Evolutionary conservation across 495 filamentous ascomycete genomes (phyloP).

Genomic region (Letharia columbiana): DNA sequence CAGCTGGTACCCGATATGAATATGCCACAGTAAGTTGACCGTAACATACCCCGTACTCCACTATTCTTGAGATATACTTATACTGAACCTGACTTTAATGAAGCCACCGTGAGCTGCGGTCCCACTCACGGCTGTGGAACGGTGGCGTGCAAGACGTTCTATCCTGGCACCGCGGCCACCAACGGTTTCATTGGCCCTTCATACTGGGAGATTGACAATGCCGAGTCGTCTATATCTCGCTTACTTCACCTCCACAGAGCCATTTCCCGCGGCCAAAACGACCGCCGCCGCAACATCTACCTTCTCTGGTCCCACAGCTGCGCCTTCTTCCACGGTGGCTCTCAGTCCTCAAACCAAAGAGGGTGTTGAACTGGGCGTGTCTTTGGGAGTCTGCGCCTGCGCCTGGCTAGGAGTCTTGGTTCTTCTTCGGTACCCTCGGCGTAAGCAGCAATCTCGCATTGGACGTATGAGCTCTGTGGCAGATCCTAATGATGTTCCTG

Average conservation of each 20-base stretch:
- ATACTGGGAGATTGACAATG: neutral
- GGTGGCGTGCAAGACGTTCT: neutral
- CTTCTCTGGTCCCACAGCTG: neutral
- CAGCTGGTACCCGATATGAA: neutral
- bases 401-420: neutral
- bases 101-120: neutral
- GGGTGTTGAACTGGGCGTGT: neutral
- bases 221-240: neutral
- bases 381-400: neutral
- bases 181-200: neutral
- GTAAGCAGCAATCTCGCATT: neutral
- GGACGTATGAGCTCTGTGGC: neutral
- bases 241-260: neutral
- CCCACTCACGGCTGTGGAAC: neutral
- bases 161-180: neutral
- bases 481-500: neutral
- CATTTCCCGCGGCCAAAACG: neutral
- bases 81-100: neutral
- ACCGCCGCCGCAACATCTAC: neutral
- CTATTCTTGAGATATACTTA: neutral
- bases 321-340: no score
- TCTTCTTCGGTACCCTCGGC: neutral
- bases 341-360: neutral
- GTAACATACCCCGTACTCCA: neutral
- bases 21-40: neutral